phyloP scores from a whole-genome alignment of 306 rosid genomes.

The Chamaecrista fasciculata region DNA sequence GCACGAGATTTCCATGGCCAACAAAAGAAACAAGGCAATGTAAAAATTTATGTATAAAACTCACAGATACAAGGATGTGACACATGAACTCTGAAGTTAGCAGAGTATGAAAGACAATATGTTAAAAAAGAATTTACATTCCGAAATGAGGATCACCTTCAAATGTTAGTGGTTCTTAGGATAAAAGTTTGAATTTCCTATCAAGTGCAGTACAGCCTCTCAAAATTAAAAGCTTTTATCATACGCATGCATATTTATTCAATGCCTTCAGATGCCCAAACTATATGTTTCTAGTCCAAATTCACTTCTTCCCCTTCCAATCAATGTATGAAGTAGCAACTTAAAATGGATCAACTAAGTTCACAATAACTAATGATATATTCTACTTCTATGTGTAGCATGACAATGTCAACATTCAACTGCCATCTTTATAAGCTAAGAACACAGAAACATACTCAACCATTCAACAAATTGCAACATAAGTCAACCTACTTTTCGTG shows the following conservation, averaged over 20 bases:
- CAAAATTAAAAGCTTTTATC: slow-evolving; percentile 18
- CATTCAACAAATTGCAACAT: neutral
- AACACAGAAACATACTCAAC: neutral
- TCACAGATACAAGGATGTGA: slow-evolving; percentile 15
- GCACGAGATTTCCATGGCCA: slow-evolving; percentile 38
- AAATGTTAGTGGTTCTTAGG: neutral
- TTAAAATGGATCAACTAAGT: neutral
- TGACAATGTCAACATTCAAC: neutral
- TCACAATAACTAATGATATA: neutral
- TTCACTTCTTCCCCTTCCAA: neutral
- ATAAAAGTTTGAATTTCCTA: neutral
- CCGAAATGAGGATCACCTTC: neutral
- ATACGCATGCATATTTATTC: slow-evolving; percentile 4
- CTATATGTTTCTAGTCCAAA: neutral
- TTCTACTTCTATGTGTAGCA: neutral
- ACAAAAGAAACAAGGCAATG: neutral
- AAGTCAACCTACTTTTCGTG: no score
- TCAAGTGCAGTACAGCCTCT: slow-evolving; percentile 2
- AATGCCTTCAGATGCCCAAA: neutral
- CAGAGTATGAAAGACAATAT: slow-evolving; percentile 9
- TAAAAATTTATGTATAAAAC: slow-evolving; percentile 6
- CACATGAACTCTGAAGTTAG: slow-evolving; percentile 6
- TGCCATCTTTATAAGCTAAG: neutral
- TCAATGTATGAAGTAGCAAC: neutral
- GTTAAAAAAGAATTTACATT: neutral